phyloP scores from a whole-genome alignment of 306 rosid species.

The Ziziphus jujuba region DNA sequence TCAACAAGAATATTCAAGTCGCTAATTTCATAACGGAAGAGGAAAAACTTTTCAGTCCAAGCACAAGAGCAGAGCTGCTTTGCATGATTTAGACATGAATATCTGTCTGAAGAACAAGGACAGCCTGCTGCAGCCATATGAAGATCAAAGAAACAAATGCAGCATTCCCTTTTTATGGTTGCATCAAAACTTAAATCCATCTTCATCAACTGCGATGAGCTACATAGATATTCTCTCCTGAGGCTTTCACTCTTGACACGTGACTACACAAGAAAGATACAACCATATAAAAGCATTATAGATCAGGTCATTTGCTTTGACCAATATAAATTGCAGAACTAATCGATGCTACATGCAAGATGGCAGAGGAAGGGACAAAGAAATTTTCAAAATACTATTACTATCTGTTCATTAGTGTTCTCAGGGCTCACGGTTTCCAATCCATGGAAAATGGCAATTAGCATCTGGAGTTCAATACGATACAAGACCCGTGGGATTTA shows the following conservation, averaged over 20 bases:
- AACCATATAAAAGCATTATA: conserved; percentile 4
- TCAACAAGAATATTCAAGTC: conserved; percentile 65
- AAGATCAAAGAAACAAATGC: conserved; percentile 65
- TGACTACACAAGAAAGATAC: conserved; percentile 42
- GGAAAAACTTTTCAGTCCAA: conserved; percentile 56
- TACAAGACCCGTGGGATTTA: conserved; percentile 6
- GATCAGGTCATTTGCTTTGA: conserved; percentile 11
- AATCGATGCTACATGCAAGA: not conserved
- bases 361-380: not conserved
- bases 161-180: conserved; percentile 64
- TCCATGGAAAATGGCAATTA: conserved; percentile 1
- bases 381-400: not conserved
- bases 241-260: conserved; percentile 55
- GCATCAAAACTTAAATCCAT: conserved; percentile 52
- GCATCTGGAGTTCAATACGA: conserved; percentile 11
- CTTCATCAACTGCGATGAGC: conserved; percentile 37
- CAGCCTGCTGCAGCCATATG: conserved; percentile 76
- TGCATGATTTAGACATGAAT: conserved; percentile 75
- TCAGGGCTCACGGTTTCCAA: not conserved
- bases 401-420: not conserved
- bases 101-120: conserved; percentile 59
- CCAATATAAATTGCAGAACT: conserved; percentile 10
- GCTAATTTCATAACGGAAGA: conserved; percentile 56
- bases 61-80: conserved; percentile 76
- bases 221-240: conserved; percentile 61